Evolutionary conservation across 129 eudicot species (phyloP).

Genomic region (Logfia minima): DNA sequence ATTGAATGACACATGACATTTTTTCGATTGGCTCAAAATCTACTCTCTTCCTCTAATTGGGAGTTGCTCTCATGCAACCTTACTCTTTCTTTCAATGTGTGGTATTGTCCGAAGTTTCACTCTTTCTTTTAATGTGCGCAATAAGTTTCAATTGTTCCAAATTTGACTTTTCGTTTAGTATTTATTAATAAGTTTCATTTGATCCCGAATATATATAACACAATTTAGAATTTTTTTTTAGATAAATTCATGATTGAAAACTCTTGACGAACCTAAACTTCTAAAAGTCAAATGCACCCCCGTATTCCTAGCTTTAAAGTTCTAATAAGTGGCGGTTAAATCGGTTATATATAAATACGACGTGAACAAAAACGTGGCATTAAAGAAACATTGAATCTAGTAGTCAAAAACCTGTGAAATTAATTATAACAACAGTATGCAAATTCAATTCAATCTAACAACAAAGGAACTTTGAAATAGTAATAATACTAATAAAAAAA

Average conservation of each 20-base stretch:
- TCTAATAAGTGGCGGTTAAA: slow-evolving; percentile 18
- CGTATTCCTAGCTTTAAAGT: slow-evolving; percentile 26
- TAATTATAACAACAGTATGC: too few species aligned
- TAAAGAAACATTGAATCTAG: slow-evolving; percentile 18
- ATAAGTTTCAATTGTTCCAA: neutral
- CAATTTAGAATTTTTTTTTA: too few species aligned
- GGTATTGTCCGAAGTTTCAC: too few species aligned
- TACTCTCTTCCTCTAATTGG: too few species aligned
- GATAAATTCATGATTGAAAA: slow-evolving; percentile 3
- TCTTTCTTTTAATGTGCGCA: neutral
- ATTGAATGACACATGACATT: too few species aligned
- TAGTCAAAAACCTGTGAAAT: slow-evolving; percentile 24
- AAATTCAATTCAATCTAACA: neutral
- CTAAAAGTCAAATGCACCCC: slow-evolving; percentile 25
- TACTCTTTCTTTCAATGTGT: too few species aligned
- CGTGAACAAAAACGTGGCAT: slow-evolving; percentile 11
- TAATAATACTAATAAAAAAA: neutral
- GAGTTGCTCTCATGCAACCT: too few species aligned
- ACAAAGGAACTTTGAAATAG: neutral
- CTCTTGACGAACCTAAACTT: neutral
- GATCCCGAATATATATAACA: neutral
- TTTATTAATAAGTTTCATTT: neutral
- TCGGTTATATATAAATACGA: slow-evolving; percentile 5
- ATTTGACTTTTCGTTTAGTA: neutral
- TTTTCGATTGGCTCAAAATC: too few species aligned